Base-by-base conservation (phyloP, 169 alveolate genomes). In the Cryptosporidium parvum region DNA sequence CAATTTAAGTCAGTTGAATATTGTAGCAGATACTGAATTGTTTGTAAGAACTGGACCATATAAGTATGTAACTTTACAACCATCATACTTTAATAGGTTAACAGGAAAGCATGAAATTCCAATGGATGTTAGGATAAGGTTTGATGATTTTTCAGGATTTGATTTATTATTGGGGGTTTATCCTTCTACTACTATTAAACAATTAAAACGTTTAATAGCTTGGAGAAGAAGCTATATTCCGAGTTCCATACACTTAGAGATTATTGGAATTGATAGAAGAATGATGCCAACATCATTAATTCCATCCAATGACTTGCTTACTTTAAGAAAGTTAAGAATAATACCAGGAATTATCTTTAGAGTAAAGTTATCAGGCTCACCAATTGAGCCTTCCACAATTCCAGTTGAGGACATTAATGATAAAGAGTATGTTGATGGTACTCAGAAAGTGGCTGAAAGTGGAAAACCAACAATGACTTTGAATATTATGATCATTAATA, bases 1-100 rank as follows among this genome's bases (percentile, higher is more conserved):
- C 42, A 80, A 37, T 18, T 61, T 80, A 39, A n/a, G 80, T 26
- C 89, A 80, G 29, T 44, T 80, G 35, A 80, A 80, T 62, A 80
- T 80, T 44, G 62, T 62, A 14, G 53, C 62, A 29, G 89, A 80
- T 26, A 65, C 73, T 26, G 89, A 80, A 37, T 62, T 80, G 70
- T 80, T 62, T 80, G 89, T 80, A 3, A 80, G 89, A 80, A 80
- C 89, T 5, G 89, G 89, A 8, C 89, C 89, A 18, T 80, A 80
- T 16, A 80, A 65, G 33, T 65, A 80, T 44, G 75, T 80, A 16
- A 80, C 89, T n/a, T 26, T 80, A 21, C 89, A 80, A 21, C 89
- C 89, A 16, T 80, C 89, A 2, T 80, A 80, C 35, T 80, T 80
- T n/a, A 80, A 80, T 48, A 59, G 33, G 31, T 45, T 80, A 42